Percentiles rank a stretch among this genome's conserved stretches.
These are phyloP conservation scores for Fibroporia radiculosa DNA, from an alignment of 768 basidiomycete species.

Conservation along the genomic window DNA sequence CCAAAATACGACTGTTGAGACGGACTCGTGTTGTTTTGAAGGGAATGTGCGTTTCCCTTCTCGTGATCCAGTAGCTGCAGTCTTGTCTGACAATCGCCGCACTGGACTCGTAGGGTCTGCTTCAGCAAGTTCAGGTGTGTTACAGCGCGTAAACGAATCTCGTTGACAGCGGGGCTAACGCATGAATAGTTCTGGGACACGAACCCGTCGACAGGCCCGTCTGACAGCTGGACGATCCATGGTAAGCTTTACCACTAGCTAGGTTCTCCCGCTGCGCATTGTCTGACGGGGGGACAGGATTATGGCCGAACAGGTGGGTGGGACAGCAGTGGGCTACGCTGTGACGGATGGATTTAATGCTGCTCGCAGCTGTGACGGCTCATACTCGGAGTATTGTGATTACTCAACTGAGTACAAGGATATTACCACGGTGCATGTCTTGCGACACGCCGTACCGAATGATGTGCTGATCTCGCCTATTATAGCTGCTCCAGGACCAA, in stretches of 20 bases:
- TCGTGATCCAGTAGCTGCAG: no score
- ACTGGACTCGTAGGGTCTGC: slow-evolving; percentile 38
- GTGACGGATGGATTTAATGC: background rate
- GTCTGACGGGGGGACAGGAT: slow-evolving; percentile 28
- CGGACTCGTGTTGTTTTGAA: slow-evolving; percentile 50
- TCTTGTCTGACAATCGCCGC: background rate
- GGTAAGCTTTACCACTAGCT: slow-evolving; percentile 32
- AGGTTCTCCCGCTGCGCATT: slow-evolving; percentile 5
- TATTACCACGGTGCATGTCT: slow-evolving; percentile 31
- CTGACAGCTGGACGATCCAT: slow-evolving; percentile 67
- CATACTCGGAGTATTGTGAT: slow-evolving; percentile 29
- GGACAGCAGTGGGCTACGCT: no score
- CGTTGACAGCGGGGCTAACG: background rate
- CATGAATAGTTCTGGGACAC: slow-evolving; percentile 63
- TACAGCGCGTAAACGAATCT: background rate
- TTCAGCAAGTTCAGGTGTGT: slow-evolving; percentile 48
- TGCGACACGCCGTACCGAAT: background rate
- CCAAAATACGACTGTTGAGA: slow-evolving; percentile 37
- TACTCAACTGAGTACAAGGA: slow-evolving; percentile 33
- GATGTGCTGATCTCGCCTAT: background rate
- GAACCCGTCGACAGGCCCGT: slow-evolving; percentile 52
- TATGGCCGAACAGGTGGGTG: slow-evolving; percentile 60
- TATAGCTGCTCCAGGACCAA: slow-evolving; percentile 47
- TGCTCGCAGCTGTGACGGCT: slow-evolving; percentile 45
- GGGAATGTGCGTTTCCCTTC: background rate